Evolutionary conservation across 1,139 yeast species (phyloP), one percentile per base, ranked within the genome.

Genomic region (Yamadazyma spencermartinsiae): DNA sequence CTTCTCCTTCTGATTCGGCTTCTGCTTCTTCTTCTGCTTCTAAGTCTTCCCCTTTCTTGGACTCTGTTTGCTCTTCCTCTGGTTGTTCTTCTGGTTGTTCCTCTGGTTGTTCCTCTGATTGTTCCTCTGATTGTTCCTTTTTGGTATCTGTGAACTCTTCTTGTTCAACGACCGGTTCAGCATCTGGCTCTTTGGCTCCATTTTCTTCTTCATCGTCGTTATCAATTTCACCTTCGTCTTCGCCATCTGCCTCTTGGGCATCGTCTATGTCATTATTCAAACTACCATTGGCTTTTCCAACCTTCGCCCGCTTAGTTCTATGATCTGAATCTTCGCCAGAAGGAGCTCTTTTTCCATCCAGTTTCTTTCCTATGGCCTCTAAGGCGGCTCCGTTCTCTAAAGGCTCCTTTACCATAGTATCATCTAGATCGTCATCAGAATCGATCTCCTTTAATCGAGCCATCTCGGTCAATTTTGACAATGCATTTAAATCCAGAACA

Each of bases 371-470:
- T 37, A 24, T 45, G 15, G 31, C 9, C 12, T 4, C 16, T 13
- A 11, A 5, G 7, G 27, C 5, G 7, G 27, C 7, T 26, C 14
- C 29, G 9, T 4, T 7, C 14, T 26, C 23, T 20, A 25, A 8
- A 7, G 20, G 10, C n/a, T 26, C 17, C 5, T 11, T 20, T n/a
- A 32, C 13, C 15, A 25, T 26, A 11, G 30, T 21, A 8, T 40
- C 52, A 13, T 52, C 60, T 7, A 54, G 52, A 34, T 54, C 60
- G 28, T 56, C 60, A 39, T 61, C 70, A 3, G 65, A 58, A 46
- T 70, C 63, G 52, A 61, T 59, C 44, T 67, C 63, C 57, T 65
- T 51, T 60, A 66, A 51, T 56, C 76, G 58, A 10, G 76, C 72
- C 44, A 69, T 49, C 38, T 66, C 68, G 3, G 76, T 70, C 41